phyloP scores from a whole-genome alignment of 208 protist genomes.

The Giardia duodenalis region DNA sequence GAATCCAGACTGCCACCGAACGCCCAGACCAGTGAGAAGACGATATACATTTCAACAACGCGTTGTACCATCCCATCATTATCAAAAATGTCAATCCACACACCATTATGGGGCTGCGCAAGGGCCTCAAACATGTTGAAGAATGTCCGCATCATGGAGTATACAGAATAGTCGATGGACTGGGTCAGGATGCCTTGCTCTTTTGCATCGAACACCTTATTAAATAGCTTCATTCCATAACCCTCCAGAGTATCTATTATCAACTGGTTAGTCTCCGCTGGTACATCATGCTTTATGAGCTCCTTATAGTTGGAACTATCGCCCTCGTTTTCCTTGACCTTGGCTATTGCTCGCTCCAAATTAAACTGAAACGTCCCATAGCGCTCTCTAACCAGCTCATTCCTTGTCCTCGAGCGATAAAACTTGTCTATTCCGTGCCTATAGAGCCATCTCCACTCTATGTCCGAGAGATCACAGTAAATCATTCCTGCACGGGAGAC shows the following conservation, averaged over 20 bases:
- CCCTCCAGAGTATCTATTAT: slow-evolving; percentile 50
- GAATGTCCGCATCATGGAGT: slow-evolving; percentile 70
- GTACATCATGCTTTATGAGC: not conserved
- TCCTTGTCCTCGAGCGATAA: slow-evolving; percentile 45
- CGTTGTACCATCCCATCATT: not conserved
- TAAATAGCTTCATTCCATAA: slow-evolving; percentile 65
- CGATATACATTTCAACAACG: slow-evolving; percentile 33
- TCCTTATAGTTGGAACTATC: not conserved
- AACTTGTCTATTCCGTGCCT: slow-evolving; percentile 69
- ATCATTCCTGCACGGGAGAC: slow-evolving; percentile 93
- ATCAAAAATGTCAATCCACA: slow-evolving; percentile 40
- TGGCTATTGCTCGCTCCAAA: not conserved
- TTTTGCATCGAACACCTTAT: slow-evolving; percentile 57
- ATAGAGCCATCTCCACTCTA: slow-evolving; percentile 69
- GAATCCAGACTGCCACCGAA: slow-evolving; percentile 28
- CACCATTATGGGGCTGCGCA: slow-evolving; percentile 55
- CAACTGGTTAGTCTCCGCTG: not conserved
- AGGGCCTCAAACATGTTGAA: slow-evolving; percentile 77
- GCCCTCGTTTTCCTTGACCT: not conserved
- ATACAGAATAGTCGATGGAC: slow-evolving; percentile 61
- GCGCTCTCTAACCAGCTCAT: not conserved
- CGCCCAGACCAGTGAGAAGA: slow-evolving; percentile 35
- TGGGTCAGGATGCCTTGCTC: slow-evolving; percentile 59
- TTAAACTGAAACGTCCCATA: not conserved
- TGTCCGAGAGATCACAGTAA: slow-evolving; percentile 74